Evolutionary conservation across 768 basidiomycete species (phyloP).

Genomic region (Podaxis rugospora): DNA sequence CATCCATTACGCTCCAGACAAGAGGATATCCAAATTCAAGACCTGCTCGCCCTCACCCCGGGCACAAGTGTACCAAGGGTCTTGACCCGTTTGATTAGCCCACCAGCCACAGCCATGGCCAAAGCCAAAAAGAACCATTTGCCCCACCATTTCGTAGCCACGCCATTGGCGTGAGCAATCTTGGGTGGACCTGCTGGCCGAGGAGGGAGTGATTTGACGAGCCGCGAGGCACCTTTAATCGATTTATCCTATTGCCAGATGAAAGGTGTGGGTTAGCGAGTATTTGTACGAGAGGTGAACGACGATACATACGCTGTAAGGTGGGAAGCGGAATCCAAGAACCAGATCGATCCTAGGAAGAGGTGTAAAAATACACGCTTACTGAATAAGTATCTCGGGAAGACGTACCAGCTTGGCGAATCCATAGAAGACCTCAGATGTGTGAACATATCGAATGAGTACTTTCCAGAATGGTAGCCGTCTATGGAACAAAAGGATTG

Average conservation of each 20-base stretch:
- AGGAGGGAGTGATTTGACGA: slow-evolving; percentile 29
- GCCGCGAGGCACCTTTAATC: neutral
- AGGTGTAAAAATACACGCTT: neutral
- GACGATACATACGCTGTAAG: slow-evolving; percentile 38
- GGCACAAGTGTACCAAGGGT: slow-evolving; percentile 12
- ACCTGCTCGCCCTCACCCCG: neutral
- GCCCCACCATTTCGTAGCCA: slow-evolving; percentile 29
- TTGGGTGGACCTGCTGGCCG: slow-evolving; percentile 40
- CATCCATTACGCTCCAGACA: neutral
- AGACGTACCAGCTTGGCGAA: slow-evolving; percentile 50
- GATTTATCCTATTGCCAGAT: neutral
- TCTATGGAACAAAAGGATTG: slow-evolving; percentile 30
- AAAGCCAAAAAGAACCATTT: slow-evolving; percentile 49
- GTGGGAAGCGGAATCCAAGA: slow-evolving; percentile 55
- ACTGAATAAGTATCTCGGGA: neutral
- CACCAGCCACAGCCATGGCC: slow-evolving; percentile 36
- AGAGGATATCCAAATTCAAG: neutral
- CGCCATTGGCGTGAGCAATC: slow-evolving; percentile 3
- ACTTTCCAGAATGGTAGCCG: slow-evolving; percentile 71
- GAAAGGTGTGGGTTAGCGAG: neutral
- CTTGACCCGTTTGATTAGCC: slow-evolving; percentile 37
- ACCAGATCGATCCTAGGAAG: slow-evolving; percentile 42
- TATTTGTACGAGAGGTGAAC: neutral
- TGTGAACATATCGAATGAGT: slow-evolving; percentile 73
- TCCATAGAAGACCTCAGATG: slow-evolving; percentile 62